Evolutionary conservation across 208 protist genomes (phyloP).

Genomic region (Trypanosoma avium): DNA sequence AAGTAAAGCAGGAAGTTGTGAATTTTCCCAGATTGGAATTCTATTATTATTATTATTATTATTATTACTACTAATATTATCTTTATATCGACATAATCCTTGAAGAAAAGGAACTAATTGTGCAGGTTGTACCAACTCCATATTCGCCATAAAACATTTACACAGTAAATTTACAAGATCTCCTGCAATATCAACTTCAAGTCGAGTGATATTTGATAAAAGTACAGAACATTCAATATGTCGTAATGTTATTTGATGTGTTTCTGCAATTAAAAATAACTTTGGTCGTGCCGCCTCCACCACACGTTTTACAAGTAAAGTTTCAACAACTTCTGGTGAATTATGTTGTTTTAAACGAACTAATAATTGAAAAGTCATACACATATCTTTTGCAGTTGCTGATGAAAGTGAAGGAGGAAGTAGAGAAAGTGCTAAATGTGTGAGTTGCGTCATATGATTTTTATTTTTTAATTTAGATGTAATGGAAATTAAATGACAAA

Average conservation of each 20-base stretch:
- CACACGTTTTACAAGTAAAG: conserved; percentile 29
- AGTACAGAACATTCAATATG: conserved; percentile 63
- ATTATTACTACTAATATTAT: not conserved
- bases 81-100: conserved; percentile 25
- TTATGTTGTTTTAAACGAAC: conserved; percentile 30
- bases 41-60: not conserved
- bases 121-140: conserved; percentile 38
- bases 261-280: conserved; percentile 49
- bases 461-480: conserved; percentile 28
- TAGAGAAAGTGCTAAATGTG: conserved; percentile 8
- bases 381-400: conserved; percentile 45
- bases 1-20: conserved; percentile 16
- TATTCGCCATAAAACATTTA: conserved; percentile 46
- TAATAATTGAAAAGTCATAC: conserved; percentile 41
- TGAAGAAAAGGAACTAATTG: conserved; percentile 76
- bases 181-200: conserved; percentile 32
- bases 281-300: conserved; percentile 47
- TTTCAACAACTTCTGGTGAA: conserved; percentile 14
- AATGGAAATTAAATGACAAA: conserved; percentile 32
- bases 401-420: conserved; percentile 26
- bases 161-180: conserved; percentile 77
- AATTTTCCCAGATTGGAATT: conserved; percentile 11
- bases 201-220: conserved; percentile 52
- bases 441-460: conserved; percentile 4
- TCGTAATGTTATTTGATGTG: conserved; percentile 43